These are phyloP conservation scores for Sphaerobolus stellatus DNA, from an alignment of 1,284 basidiomycete species.

Conservation along the genomic window DNA sequence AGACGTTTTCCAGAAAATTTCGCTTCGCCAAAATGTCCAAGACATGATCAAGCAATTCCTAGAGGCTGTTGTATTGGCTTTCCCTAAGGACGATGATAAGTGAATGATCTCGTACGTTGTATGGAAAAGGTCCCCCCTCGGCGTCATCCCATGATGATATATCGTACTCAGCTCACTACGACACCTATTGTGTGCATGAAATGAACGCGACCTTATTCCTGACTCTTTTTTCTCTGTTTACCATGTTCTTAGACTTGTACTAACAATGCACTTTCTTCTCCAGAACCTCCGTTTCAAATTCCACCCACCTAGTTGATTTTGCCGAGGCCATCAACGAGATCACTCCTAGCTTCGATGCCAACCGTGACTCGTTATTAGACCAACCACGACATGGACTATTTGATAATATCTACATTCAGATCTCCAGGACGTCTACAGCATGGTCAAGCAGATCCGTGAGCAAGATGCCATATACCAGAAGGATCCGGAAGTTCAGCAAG, in stretches of 20 bases:
- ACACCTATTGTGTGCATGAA: slow-evolving; percentile 61
- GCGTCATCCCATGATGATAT: slow-evolving; percentile 52
- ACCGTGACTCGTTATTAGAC: slow-evolving; percentile 47
- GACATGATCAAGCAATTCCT: slow-evolving; percentile 81
- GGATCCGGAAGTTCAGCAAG: slow-evolving; percentile 92
- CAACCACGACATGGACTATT: not conserved
- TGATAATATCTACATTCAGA: slow-evolving; percentile 44
- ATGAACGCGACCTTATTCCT: slow-evolving; percentile 42
- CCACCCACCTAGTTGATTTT: slow-evolving; percentile 81
- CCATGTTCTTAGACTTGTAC: slow-evolving; percentile 11
- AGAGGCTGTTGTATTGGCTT: slow-evolving; percentile 82
- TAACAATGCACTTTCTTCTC: slow-evolving; percentile 8
- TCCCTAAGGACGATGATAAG: slow-evolving; percentile 97
- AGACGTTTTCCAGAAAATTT: slow-evolving; percentile 37
- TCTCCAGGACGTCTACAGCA: slow-evolving; percentile 76
- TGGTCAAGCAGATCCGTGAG: slow-evolving; percentile 82
- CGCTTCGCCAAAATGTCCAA: slow-evolving; percentile 76
- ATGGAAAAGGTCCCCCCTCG: slow-evolving; percentile 5
- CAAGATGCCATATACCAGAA: slow-evolving; percentile 95
- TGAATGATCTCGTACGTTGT: slow-evolving; percentile 47
- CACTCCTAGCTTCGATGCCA: slow-evolving; percentile 82
- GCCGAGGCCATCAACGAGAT: slow-evolving; percentile 90
- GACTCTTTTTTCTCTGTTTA: slow-evolving; percentile 26
- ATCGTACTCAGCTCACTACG: slow-evolving; percentile 84
- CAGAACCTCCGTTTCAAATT: slow-evolving; percentile 88